Conservation (phyloP, 2,329 filamentous ascomycete species). For the Epicoccum sorghinum region DNA sequence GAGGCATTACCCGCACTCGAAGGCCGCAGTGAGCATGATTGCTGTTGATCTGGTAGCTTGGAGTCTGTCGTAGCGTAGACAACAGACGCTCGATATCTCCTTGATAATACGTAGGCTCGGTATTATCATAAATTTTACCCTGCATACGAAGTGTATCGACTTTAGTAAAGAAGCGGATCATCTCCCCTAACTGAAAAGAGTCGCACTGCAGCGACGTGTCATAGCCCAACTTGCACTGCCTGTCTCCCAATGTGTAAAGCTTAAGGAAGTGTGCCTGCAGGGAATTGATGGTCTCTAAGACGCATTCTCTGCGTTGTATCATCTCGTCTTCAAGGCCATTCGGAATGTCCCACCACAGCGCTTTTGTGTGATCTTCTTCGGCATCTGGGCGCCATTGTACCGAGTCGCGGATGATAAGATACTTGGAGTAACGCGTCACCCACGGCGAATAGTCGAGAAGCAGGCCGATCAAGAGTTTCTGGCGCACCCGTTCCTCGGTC, state of each 20-base stretch:
- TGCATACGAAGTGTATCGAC: slow-evolving; percentile 66
- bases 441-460: slow-evolving; percentile 67
- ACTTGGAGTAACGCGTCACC: slow-evolving; percentile 66
- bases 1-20: slow-evolving; percentile 67
- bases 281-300: slow-evolving; percentile 73
- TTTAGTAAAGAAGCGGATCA: slow-evolving; percentile 71
- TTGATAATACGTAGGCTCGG: slow-evolving; percentile 56
- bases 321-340: slow-evolving; percentile 74
- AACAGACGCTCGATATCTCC: slow-evolving; percentile 69
- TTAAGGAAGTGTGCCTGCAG: slow-evolving; percentile 70
- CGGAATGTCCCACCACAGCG: slow-evolving; percentile 76
- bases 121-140: slow-evolving; percentile 49
- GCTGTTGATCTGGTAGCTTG: slow-evolving; percentile 75
- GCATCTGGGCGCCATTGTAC: slow-evolving; percentile 57
- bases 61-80: slow-evolving; percentile 66
- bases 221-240: slow-evolving; percentile 76
- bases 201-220: slow-evolving; percentile 75
- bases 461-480: slow-evolving; percentile 72
- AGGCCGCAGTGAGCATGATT: slow-evolving; percentile 77
- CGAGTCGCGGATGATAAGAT: slow-evolving; percentile 71
- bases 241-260: slow-evolving; percentile 70
- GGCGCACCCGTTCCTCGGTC: slow-evolving; percentile 70
- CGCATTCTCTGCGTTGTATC: slow-evolving; percentile 67
- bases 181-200: slow-evolving; percentile 78
- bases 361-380: slow-evolving; percentile 49